Percentiles rank a stretch among this genome's conserved stretches.
phyloP scores from a whole-genome alignment of 192 early-diverging fungal genomes.

The Linnemannia schmuckeri region DNA sequence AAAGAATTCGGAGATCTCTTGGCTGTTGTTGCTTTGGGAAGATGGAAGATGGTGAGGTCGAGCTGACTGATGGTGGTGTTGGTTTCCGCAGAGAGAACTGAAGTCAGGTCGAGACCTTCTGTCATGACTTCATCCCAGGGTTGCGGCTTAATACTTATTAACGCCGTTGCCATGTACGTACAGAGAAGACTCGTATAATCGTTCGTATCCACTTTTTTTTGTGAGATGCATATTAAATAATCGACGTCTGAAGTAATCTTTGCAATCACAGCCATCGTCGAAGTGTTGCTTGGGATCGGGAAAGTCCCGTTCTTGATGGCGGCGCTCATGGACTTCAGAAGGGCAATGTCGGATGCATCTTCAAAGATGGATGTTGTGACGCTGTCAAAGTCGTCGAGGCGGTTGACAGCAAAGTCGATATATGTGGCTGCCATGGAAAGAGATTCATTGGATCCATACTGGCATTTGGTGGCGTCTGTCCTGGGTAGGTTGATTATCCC shows the following conservation, averaged over 20 bases:
- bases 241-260: neutral
- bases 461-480: neutral
- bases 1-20: neutral
- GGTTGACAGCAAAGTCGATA: conserved; percentile 7
- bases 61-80: neutral
- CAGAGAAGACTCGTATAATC: conserved; percentile 5
- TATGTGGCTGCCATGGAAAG: neutral
- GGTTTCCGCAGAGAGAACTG: neutral
- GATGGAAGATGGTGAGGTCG: neutral
- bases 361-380: conserved; percentile 3
- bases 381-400: neutral
- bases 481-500: neutral
- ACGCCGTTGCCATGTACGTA: neutral
- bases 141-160: neutral
- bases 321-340: neutral
- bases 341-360: neutral
- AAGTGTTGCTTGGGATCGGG: neutral
- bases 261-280: neutral
- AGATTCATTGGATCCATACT: neutral
- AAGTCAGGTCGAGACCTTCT: neutral
- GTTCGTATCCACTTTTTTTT: too few relatives aligned
- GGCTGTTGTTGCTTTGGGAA: neutral
- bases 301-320: conserved; percentile 13
- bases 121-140: neutral
- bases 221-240: neutral